Percentiles rank a stretch among this genome's conserved stretches.
phyloP scores from a whole-genome alignment of 176 grass and related monocot species.

The Neostapfia colusana region DNA sequence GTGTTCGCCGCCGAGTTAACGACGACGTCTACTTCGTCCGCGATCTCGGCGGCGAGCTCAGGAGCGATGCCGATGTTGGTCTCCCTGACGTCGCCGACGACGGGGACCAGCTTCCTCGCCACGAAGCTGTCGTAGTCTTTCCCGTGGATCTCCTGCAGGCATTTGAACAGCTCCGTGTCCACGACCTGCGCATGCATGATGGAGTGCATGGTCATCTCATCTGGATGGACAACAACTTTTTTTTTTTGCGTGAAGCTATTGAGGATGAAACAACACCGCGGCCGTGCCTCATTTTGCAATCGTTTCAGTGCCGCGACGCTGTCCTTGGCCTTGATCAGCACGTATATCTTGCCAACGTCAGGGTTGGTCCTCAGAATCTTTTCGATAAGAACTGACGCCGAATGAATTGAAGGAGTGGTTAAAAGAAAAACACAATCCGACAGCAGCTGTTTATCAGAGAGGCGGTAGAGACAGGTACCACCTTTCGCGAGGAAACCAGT shows the following conservation, averaged over 20 bases:
- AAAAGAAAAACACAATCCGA: neutral
- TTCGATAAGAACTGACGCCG: constrained; percentile 70
- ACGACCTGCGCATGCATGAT: constrained; percentile 49
- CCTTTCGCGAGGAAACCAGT: constrained; percentile 95
- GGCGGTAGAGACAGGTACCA: neutral
- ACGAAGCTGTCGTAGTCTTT: constrained; percentile 65
- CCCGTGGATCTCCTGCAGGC: constrained; percentile 68
- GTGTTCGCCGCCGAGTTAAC: constrained; percentile 87
- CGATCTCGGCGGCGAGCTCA: constrained; percentile 60
- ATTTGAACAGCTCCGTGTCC: constrained; percentile 73
- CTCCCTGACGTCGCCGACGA: constrained; percentile 79
- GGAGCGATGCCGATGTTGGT: constrained; percentile 71
- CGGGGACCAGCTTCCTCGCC: constrained; percentile 64
- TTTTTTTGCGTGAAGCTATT: too few species aligned
- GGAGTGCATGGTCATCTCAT: neutral
- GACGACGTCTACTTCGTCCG: constrained; percentile 66
- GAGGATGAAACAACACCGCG: neutral
- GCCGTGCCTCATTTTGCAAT: constrained; percentile 56
- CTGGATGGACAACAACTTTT: neutral
- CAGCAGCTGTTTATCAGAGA: neutral
- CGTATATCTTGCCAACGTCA: constrained; percentile 85
- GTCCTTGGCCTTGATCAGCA: constrained; percentile 86
- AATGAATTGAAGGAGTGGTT: neutral
- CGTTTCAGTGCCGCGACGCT: constrained; percentile 59
- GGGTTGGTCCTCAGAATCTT: constrained; percentile 78